These are phyloP conservation scores for Anisodus acutangulus DNA, from an alignment of 257 asterid genomes.

Conservation along the genomic window DNA sequence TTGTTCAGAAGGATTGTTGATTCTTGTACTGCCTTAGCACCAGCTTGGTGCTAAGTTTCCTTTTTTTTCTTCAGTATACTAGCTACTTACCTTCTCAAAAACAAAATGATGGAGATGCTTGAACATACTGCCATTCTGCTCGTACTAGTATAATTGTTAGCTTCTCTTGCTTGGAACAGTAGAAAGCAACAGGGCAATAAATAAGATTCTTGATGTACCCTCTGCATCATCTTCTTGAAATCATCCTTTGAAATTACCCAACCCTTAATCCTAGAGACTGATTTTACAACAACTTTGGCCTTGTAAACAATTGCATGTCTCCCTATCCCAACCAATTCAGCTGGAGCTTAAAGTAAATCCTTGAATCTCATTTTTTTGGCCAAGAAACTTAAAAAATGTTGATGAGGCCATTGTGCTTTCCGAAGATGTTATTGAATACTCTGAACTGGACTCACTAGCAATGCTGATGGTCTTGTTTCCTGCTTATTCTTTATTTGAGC, in stretches of 20 bases:
- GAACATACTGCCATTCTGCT: slow-evolving; percentile 58
- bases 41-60: too few species aligned
- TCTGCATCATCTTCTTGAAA: slow-evolving; percentile 56
- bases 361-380: slow-evolving; percentile 52
- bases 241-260: slow-evolving; percentile 13
- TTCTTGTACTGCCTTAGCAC: too few species aligned
- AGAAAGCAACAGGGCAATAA: slow-evolving; percentile 56
- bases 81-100: too few species aligned
- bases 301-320: slow-evolving; percentile 26
- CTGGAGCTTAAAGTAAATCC: slow-evolving; percentile 64
- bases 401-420: slow-evolving; percentile 56
- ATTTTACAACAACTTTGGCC: too few species aligned
- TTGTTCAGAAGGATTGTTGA: too few species aligned
- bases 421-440: slow-evolving; percentile 58
- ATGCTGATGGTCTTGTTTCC: slow-evolving; percentile 46
- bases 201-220: slow-evolving; percentile 47
- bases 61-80: too few species aligned
- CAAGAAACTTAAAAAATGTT: slow-evolving; percentile 49
- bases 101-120: slow-evolving; percentile 52
- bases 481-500: neutral
- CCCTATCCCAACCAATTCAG: slow-evolving; percentile 60
- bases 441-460: slow-evolving; percentile 60
- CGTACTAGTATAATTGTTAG: slow-evolving; percentile 67
- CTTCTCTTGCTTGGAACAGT: slow-evolving; percentile 70
- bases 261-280: neutral